These are phyloP conservation scores for Alternaria atra DNA, from an alignment of 2,329 filamentous ascomycete species.

Conservation along the genomic window DNA sequence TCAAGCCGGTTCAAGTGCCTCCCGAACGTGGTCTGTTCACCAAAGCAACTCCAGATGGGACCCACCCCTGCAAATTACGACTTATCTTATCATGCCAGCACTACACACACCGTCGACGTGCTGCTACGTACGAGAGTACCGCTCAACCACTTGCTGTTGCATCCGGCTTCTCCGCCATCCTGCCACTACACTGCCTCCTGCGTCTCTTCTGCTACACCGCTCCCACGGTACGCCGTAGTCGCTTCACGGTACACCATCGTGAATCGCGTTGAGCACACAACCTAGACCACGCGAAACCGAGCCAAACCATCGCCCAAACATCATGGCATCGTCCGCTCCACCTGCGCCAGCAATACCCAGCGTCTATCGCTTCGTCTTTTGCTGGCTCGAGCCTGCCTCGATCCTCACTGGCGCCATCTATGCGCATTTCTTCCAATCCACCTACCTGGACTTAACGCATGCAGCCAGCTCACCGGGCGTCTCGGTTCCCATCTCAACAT, in stretches of 20 bases:
- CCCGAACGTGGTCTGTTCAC: slow-evolving; percentile 16
- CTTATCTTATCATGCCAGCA: slow-evolving; percentile 8
- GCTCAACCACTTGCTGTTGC: not conserved
- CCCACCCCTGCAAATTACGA: slow-evolving; percentile 8
- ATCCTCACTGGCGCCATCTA: slow-evolving; percentile 64
- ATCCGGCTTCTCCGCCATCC: slow-evolving; percentile 1
- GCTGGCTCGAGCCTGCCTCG: slow-evolving; percentile 72
- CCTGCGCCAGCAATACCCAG: slow-evolving; percentile 61
- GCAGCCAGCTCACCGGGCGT: slow-evolving; percentile 59
- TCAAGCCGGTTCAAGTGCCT: slow-evolving; percentile 13
- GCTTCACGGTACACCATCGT: slow-evolving; percentile 5
- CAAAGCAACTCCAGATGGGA: slow-evolving; percentile 13
- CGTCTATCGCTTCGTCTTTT: slow-evolving; percentile 76
- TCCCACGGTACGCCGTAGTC: slow-evolving; percentile 7
- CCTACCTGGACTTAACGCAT: slow-evolving; percentile 73
- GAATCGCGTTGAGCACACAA: slow-evolving; percentile 18
- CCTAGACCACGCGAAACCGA: slow-evolving; percentile 18
- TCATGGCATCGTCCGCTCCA: slow-evolving; percentile 31
- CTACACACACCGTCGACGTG: not conserved
- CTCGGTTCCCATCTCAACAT: slow-evolving; percentile 66
- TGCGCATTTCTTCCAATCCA: slow-evolving; percentile 60
- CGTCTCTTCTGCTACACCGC: slow-evolving; percentile 6
- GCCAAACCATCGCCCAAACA: slow-evolving; percentile 12
- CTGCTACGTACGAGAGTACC: not conserved
- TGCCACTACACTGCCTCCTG: not conserved